Conservation (phyloP, 2,329 filamentous ascomycete genomes). For the Blastomyces parvus region DNA sequence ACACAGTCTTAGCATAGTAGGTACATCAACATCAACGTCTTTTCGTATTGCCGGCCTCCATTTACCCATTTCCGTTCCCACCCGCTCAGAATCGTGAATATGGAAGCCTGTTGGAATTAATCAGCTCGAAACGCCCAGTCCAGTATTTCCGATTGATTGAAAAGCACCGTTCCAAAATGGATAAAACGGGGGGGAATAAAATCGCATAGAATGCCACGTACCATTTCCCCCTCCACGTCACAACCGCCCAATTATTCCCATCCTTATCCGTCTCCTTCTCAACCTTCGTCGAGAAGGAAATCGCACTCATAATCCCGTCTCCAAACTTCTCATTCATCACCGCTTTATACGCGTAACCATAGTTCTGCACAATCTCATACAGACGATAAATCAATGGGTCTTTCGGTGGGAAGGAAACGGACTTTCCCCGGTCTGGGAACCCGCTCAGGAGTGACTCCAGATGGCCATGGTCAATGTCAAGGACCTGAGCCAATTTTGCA, state of each 20-base stretch:
- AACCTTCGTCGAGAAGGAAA: constrained; percentile 79
- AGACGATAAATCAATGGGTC: constrained; percentile 84
- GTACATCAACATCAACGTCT: background rate
- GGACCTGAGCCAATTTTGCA: constrained; percentile 54
- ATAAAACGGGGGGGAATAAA: background rate
- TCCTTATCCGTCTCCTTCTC: constrained; percentile 87
- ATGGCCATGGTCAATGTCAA: constrained; percentile 49
- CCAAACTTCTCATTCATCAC: constrained; percentile 92
- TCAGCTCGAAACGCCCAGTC: constrained; percentile 12
- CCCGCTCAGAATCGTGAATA: constrained; percentile 35
- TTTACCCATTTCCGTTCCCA: background rate
- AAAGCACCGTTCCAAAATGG: background rate
- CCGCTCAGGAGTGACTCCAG: constrained; percentile 57
- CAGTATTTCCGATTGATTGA: too few relatives aligned
- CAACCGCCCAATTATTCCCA: constrained; percentile 73
- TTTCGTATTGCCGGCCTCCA: background rate
- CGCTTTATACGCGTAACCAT: constrained; percentile 92
- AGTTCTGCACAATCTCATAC: constrained; percentile 94
- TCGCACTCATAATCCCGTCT: constrained; percentile 94
- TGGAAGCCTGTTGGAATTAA: constrained; percentile 30
- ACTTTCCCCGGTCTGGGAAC: constrained; percentile 71
- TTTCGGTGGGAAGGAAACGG: constrained; percentile 71
- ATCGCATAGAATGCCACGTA: constrained; percentile 33
- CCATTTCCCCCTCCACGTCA: constrained; percentile 78
- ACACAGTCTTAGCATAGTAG: background rate